Conservation (phyloP, 2,329 filamentous ascomycete species). For the Helotiales sp. region DNA sequence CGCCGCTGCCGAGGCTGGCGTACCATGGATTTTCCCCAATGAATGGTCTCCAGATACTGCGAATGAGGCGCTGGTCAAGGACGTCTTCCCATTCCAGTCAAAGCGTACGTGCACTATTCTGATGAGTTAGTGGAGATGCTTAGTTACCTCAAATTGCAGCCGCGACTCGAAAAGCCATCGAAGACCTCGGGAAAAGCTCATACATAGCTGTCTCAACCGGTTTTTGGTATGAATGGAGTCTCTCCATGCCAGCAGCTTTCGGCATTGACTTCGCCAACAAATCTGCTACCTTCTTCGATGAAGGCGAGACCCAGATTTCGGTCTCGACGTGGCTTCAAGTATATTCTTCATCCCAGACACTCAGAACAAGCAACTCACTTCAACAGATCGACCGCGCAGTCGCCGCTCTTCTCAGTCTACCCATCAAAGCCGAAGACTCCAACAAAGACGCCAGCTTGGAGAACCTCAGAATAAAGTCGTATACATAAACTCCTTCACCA, state of each 20-base stretch:
- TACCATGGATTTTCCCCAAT: conserved; percentile 57
- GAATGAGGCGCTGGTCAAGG: conserved; percentile 27
- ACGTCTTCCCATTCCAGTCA: conserved; percentile 18
- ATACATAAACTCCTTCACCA: conserved; percentile 45
- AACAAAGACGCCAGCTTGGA: conserved; percentile 34
- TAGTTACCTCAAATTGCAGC: not conserved
- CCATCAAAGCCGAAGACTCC: not conserved
- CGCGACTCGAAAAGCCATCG: conserved; percentile 29
- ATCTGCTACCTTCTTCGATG: conserved; percentile 50
- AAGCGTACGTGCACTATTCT: no score
- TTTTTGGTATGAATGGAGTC: conserved; percentile 56
- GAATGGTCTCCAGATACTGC: conserved; percentile 36
- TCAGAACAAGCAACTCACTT: not conserved
- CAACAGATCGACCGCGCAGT: not conserved
- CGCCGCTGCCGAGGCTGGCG: conserved; percentile 54
- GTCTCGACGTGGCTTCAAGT: conserved; percentile 49
- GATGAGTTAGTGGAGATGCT: no score
- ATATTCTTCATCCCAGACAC: conserved; percentile 35
- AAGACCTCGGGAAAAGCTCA: conserved; percentile 37
- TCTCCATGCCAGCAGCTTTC: conserved; percentile 39
- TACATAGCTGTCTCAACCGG: conserved; percentile 44
- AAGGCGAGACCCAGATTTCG: conserved; percentile 46
- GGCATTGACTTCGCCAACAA: conserved; percentile 51
- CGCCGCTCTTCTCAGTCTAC: not conserved
- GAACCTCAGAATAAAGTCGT: conserved; percentile 42